Evolutionary conservation across 371 early-diverging fungal species (phyloP), one percentile per base, ranked within the genome.

Genomic region (Mucor mucedo): DNA sequence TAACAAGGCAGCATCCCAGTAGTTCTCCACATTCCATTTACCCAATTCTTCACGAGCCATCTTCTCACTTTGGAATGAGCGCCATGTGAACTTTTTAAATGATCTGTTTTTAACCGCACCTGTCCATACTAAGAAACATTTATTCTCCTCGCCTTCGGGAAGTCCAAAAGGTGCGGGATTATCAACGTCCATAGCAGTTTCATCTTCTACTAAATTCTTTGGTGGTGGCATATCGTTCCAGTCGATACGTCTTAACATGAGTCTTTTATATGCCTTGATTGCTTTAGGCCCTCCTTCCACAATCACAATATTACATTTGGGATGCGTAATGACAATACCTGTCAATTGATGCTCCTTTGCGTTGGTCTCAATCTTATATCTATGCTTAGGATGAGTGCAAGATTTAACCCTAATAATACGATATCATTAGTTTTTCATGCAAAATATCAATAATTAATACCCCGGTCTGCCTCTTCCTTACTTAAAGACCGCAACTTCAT

Each of bases 191-290:
- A 73, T 75, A 16, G 62, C 73, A 4, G 70, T 76, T 6, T 73
- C 76, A 13, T 67, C 75, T 14, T 50, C 65, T n/a, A 61, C 57
- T 28, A 76, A 78, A 29, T 83, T 86, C 13, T 82, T 72, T 6
- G 80, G 80, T 30, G 76, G 68, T 6, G 75, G 76, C 44, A 69
- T 53, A 55, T 90, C 89, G 16, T 85, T 78, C 99, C 99, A 98
- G 65, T 96, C 89, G 65, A 98, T 97, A 33, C 99, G 87, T 32
- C 93, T 78, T n/a, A 96, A 77, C 97, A 98, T 94, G 27, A 98
- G 80, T 68, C 95, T 94, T 71, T 95, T 97, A 84, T 95, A 98
- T 21, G 89, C 87, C 61, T 91, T 91, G 68, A 97, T 86, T 11
- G 87, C 86, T 71, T 96, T 93, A 5, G 90, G 92, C 0, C 97